Evolutionary conservation across 306 rosid genomes (phyloP).

Genomic region (Cucumis sativus): Cucumber_9930_V3 NC_026660.2:21249001-21249500

Average conservation of each 20-base stretch:
- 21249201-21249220: neutral
- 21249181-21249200: neutral
- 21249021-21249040: constrained; percentile 58
- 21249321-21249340: too few species aligned
- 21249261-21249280: neutral
- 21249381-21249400: neutral
- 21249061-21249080: constrained; percentile 84
- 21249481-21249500: too few species aligned
- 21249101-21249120: neutral
- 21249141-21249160: neutral
- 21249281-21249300: neutral
- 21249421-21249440: neutral
- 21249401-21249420: neutral
- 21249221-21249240: neutral
- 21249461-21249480: too few species aligned
- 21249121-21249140: neutral
- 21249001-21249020: constrained; percentile 92
- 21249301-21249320: neutral
- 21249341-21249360: neutral
- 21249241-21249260: neutral
- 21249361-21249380: neutral
- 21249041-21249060: constrained; percentile 83
- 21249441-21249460: too few species aligned
- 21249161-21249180: neutral
- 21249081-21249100: constrained; percentile 43